These are phyloP conservation scores for Colletotrichum trifolii DNA, from an alignment of 2,329 filamentous ascomycete genomes.

Conservation along the genomic window DNA sequence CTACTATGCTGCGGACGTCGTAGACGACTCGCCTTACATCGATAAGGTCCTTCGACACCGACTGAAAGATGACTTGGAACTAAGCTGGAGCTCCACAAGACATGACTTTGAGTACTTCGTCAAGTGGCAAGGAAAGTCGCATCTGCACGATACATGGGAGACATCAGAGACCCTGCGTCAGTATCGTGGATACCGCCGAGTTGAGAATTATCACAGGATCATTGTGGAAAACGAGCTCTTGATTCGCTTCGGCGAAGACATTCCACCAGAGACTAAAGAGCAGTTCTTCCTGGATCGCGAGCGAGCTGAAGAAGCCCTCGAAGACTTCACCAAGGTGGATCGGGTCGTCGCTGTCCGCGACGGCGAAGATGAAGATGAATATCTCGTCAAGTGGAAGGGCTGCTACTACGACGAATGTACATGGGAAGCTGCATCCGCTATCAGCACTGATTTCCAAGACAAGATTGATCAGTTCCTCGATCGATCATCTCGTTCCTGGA, in stretches of 20 bases:
- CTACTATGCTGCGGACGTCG: constrained; percentile 75
- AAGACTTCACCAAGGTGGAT: constrained; percentile 92
- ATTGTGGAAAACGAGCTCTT: constrained; percentile 83
- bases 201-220: constrained; percentile 96
- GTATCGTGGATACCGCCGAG: constrained; percentile 85
- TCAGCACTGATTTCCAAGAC: constrained; percentile 82
- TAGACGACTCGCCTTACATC: constrained; percentile 86
- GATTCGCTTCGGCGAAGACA: constrained; percentile 79
- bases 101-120: constrained; percentile 92
- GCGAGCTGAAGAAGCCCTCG: constrained; percentile 85
- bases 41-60: constrained; percentile 92
- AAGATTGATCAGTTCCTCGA: constrained; percentile 94
- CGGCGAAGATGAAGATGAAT: constrained; percentile 84
- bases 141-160: constrained; percentile 97
- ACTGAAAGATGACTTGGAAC: constrained; percentile 74
- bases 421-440: constrained; percentile 84
- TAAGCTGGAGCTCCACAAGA: constrained; percentile 66
- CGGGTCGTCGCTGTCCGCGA: constrained; percentile 87
- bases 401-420: constrained; percentile 94
- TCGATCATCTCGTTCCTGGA: constrained; percentile 81
- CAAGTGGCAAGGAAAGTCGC: constrained; percentile 97
- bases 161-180: constrained; percentile 77
- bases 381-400: constrained; percentile 97
- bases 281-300: constrained; percentile 97
- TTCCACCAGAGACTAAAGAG: constrained; percentile 86